phyloP scores from a whole-genome alignment of 2,329 filamentous ascomycete genomes.

The Dryadomyces quercus-mongolicae region DNA sequence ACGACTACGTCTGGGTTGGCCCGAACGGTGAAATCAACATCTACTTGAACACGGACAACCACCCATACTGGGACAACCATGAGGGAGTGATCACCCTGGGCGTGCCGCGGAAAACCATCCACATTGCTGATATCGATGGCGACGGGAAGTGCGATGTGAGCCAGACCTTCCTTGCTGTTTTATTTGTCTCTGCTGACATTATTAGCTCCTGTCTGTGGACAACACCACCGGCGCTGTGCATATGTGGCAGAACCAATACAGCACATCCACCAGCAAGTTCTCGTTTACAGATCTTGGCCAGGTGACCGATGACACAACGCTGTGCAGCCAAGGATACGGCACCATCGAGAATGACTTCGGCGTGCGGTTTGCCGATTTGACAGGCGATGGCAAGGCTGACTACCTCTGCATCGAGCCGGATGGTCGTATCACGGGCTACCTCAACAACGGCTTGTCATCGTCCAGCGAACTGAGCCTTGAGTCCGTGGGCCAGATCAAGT shows the following conservation, averaged over 20 bases:
- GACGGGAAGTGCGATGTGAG: constrained; percentile 24
- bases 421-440: constrained; percentile 15
- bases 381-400: constrained; percentile 17
- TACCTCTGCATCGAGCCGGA: constrained; percentile 21
- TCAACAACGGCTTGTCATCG: not conserved
- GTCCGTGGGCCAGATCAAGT: constrained; percentile 18
- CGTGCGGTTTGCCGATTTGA: constrained; percentile 20
- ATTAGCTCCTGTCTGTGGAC: not conserved
- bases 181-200: too few relatives aligned
- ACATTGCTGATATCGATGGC: constrained; percentile 21
- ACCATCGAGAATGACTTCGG: constrained; percentile 16
- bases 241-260: not conserved
- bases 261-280: not conserved
- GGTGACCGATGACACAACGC: not conserved
- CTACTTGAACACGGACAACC: constrained; percentile 7
- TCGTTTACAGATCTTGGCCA: not conserved
- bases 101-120: not conserved
- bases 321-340: constrained; percentile 14
- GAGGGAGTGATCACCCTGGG: constrained; percentile 5
- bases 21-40: constrained; percentile 9
- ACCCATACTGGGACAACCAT: not conserved
- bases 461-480: not conserved
- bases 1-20: constrained; percentile 15
- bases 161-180: not conserved
- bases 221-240: not conserved